Conservation (phyloP, 2,329 filamentous ascomycete species). For the Anthostomella pinea region DNA sequence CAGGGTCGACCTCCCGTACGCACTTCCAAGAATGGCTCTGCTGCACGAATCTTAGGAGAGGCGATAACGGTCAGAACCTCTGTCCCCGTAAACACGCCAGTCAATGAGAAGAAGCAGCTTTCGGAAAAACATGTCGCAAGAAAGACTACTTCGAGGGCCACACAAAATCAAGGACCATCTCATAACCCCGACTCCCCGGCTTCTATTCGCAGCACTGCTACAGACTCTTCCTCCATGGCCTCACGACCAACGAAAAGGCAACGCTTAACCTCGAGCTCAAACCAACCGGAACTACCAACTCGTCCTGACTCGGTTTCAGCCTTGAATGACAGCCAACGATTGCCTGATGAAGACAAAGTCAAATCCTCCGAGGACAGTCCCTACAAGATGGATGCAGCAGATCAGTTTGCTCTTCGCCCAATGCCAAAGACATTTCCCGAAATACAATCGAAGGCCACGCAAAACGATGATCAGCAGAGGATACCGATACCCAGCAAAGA, state of each 20-base stretch:
- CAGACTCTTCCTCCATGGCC: constrained; percentile 7
- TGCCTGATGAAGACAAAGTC: constrained; percentile 12
- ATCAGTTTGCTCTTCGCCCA: constrained; percentile 27
- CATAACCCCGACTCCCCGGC: constrained; percentile 5
- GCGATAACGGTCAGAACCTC: constrained; percentile 17
- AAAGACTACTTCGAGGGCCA: constrained; percentile 19
- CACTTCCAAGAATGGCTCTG: not conserved
- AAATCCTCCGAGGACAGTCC: constrained; percentile 12
- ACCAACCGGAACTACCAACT: constrained; percentile 10
- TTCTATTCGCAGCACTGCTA: constrained; percentile 7
- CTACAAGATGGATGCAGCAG: constrained; percentile 18
- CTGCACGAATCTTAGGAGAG: constrained; percentile 7
- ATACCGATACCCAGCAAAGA: constrained; percentile 6
- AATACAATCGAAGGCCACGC: constrained; percentile 9
- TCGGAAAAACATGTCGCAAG: constrained; percentile 22
- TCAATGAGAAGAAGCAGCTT: constrained; percentile 24
- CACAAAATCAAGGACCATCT: constrained; percentile 5
- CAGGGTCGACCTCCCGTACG: not conserved
- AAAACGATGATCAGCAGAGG: constrained; percentile 9
- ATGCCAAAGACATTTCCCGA: constrained; percentile 15
- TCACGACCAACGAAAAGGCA: constrained; percentile 19
- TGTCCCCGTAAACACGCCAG: constrained; percentile 4
- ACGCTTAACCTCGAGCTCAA: constrained; percentile 11
- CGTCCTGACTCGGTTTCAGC: constrained; percentile 9
- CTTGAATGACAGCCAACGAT: constrained; percentile 10